phyloP scores from a whole-genome alignment of 2,329 filamentous ascomycete species.

The Aspergillus neotritici region DNA sequence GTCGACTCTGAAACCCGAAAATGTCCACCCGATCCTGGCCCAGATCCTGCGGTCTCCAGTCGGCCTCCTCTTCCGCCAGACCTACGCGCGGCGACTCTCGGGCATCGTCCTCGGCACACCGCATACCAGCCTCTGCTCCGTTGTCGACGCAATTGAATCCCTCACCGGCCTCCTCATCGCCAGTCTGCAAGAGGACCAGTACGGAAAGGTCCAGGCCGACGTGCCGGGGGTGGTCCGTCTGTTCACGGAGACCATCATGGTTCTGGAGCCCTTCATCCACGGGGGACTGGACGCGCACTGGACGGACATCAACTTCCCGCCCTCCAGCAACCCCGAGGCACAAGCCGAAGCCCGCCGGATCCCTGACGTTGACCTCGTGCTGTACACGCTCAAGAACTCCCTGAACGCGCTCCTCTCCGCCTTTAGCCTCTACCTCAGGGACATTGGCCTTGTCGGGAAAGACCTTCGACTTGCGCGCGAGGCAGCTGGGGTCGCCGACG shows the following conservation, averaged over 20 bases:
- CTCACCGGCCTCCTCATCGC: constrained; percentile 64
- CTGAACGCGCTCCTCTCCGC: constrained; percentile 60
- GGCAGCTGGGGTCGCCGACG: constrained; percentile 39
- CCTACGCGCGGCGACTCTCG: constrained; percentile 60
- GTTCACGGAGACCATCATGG: constrained; percentile 62
- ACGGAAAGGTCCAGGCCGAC: constrained; percentile 78
- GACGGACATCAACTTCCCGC: constrained; percentile 63
- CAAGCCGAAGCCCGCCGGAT: constrained; percentile 38
- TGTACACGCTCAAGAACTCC: constrained; percentile 59
- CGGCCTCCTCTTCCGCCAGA: constrained; percentile 65
- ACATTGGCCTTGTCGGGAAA: constrained; percentile 62
- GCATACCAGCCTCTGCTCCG: constrained; percentile 61
- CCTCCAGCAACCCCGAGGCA: constrained; percentile 27
- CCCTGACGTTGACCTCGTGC: constrained; percentile 64
- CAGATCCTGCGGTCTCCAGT: constrained; percentile 48
- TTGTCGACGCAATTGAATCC: constrained; percentile 66
- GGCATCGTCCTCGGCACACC: constrained; percentile 68
- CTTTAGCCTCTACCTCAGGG: constrained; percentile 69
- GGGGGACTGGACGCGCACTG: constrained; percentile 58
- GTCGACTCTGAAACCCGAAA: constrained; percentile 43
- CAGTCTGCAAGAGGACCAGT: constrained; percentile 74
- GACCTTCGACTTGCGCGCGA: constrained; percentile 72
- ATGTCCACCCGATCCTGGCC: constrained; percentile 46
- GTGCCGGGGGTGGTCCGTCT: constrained; percentile 68
- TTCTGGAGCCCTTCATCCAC: constrained; percentile 62